A percentile compares a stretch with the other conserved stretches of the same genome.
phyloP scores from a whole-genome alignment of 2,329 filamentous ascomycete species.

The Aspergillus fumigatiaffinis region DNA sequence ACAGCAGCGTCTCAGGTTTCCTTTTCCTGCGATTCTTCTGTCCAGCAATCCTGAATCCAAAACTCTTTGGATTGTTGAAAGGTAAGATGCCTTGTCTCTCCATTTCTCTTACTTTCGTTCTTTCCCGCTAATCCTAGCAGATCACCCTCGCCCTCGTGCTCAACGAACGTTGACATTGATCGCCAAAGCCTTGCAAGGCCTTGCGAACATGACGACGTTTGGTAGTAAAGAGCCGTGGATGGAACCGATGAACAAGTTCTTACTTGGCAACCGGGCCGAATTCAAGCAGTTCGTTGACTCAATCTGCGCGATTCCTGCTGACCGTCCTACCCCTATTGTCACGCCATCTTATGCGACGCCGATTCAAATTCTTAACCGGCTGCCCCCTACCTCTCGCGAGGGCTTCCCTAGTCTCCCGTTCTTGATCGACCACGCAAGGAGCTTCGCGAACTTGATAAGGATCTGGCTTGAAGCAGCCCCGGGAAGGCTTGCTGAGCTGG shows the following conservation, averaged over 20 bases:
- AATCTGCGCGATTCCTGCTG: constrained; percentile 76
- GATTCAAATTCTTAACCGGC: constrained; percentile 77
- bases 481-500: constrained; percentile 35
- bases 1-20: constrained; percentile 93
- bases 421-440: constrained; percentile 82
- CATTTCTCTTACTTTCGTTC: constrained; percentile 1
- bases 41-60: constrained; percentile 91
- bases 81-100: constrained; percentile 38
- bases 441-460: constrained; percentile 77
- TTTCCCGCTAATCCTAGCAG: constrained; percentile 41
- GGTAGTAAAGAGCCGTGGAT: constrained; percentile 98
- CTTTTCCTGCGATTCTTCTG: constrained; percentile 93
- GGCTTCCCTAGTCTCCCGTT: constrained; percentile 92
- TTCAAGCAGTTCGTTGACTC: constrained; percentile 86
- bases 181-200: constrained; percentile 83
- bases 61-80: constrained; percentile 81
- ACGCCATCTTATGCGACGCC: constrained; percentile 90
- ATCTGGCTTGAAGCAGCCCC: constrained; percentile 43
- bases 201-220: constrained; percentile 87
- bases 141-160: constrained; percentile 77
- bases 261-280: constrained; percentile 68
- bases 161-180: constrained; percentile 88
- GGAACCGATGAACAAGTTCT: constrained; percentile 94
- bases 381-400: constrained; percentile 77
- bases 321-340: constrained; percentile 60